Conservation (phyloP, 495 filamentous ascomycete genomes). For the Pyrenopolyporus hunteri region DNA sequence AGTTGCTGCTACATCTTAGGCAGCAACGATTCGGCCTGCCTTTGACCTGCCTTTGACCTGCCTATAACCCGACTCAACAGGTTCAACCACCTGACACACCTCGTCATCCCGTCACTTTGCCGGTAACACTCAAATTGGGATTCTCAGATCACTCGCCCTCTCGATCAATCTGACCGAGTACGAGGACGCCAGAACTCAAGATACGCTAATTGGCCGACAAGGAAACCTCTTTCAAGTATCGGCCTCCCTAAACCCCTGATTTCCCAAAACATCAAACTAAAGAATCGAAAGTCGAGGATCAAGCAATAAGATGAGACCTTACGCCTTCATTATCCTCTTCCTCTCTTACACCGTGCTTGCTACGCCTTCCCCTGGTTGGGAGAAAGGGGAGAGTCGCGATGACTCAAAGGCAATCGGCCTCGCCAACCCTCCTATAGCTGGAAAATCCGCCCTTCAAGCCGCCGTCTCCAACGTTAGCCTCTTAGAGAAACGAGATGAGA, state of each 20-base stretch:
- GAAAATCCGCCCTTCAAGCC: neutral
- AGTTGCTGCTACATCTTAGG: too few species aligned
- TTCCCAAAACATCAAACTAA: neutral
- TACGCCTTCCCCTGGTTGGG: neutral
- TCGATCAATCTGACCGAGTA: too few species aligned
- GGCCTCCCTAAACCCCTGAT: too few species aligned
- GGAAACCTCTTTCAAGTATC: neutral
- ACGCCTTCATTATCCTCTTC: neutral
- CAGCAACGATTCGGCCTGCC: too few species aligned
- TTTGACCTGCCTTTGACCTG: too few species aligned
- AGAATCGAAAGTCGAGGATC: neutral
- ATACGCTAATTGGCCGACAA: too few species aligned
- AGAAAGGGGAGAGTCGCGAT: neutral
- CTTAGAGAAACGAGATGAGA: conserved; percentile 14
- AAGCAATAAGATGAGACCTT: conserved; percentile 15
- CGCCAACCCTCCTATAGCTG: neutral
- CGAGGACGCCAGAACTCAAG: too few species aligned
- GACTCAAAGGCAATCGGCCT: neutral
- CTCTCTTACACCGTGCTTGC: neutral
- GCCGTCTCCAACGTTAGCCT: neutral
- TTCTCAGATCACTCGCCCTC: too few species aligned
- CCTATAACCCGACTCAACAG: too few species aligned
- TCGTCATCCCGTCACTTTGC: too few species aligned
- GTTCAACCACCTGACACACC: too few species aligned
- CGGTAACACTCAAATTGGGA: too few species aligned